phyloP scores from a whole-genome alignment of 768 basidiomycete species.

The Pleurotus sapidus region DNA sequence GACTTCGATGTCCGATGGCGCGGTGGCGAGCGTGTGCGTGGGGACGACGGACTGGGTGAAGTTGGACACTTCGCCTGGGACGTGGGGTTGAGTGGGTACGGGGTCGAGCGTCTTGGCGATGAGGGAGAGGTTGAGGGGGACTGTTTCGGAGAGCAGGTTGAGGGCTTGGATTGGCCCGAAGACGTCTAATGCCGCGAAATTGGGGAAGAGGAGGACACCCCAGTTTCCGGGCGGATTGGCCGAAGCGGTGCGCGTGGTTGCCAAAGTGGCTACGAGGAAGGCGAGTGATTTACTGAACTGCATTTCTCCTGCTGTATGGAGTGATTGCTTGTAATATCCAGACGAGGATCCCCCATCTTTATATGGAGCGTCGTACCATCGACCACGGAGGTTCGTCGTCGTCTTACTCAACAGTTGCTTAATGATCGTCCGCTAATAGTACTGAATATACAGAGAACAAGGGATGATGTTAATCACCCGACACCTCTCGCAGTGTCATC shows the following conservation, averaged over 20 bases:
- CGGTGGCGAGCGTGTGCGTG: constrained; percentile 34
- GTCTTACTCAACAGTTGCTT: too few species aligned
- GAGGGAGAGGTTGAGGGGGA: constrained; percentile 23
- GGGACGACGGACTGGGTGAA: constrained; percentile 33
- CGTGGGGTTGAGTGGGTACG: constrained; percentile 21
- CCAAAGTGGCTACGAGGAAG: not conserved
- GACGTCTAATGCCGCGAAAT: constrained; percentile 29
- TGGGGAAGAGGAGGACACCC: constrained; percentile 25
- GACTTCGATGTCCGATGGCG: constrained; percentile 31
- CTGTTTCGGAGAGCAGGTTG: constrained; percentile 18
- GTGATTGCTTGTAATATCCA: too few species aligned
- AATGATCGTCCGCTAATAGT: too few species aligned
- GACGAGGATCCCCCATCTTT: too few species aligned
- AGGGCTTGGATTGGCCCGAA: constrained; percentile 30
- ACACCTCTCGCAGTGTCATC: too few species aligned
- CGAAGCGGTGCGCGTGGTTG: not conserved
- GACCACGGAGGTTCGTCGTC: too few species aligned
- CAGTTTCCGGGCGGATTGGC: constrained; percentile 9
- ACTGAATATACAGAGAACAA: too few species aligned
- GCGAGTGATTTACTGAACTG: too few species aligned
- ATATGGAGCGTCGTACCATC: too few species aligned
- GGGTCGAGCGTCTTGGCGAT: constrained; percentile 23
- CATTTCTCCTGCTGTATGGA: too few species aligned
- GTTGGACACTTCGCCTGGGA: constrained; percentile 11
- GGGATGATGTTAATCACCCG: too few species aligned